phyloP scores from a whole-genome alignment of 257 asterid species.

The Oldenlandia corymbosa region DNA sequence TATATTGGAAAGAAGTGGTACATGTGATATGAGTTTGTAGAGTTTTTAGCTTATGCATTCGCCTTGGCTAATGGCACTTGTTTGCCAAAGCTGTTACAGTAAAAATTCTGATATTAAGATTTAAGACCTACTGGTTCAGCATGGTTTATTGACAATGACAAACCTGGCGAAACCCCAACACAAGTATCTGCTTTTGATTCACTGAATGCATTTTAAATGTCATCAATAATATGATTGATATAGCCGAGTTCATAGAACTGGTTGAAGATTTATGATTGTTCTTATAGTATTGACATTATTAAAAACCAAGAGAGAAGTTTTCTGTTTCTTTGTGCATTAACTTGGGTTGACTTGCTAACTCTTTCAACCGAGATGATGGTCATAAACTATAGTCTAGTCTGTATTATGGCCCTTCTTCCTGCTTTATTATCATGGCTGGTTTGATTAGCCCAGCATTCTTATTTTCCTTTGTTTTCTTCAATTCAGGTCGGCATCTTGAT shows the following conservation, averaged over 20 bases:
- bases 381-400: not conserved
- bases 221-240: no score
- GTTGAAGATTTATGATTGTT: no score
- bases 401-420: not conserved
- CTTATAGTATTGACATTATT: not conserved
- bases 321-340: not conserved
- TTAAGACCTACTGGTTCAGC: not conserved
- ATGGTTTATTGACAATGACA: not conserved
- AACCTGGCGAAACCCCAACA: not conserved
- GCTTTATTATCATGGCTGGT: not conserved
- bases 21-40: no score
- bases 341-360: not conserved
- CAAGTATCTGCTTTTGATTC: not conserved
- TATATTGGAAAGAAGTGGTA: not conserved
- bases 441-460: constrained; percentile 10
- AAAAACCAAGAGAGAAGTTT: not conserved
- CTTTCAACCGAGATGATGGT: not conserved
- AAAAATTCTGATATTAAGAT: no score
- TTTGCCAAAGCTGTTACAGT: not conserved
- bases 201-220: no score
- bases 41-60: no score
- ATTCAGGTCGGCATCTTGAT: constrained; percentile 78
- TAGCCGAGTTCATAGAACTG: no score
- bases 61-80: not conserved
- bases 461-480: no score